phyloP scores from a whole-genome alignment of 805 yeast genomes.

The Teunomyces funiuensis region DNA sequence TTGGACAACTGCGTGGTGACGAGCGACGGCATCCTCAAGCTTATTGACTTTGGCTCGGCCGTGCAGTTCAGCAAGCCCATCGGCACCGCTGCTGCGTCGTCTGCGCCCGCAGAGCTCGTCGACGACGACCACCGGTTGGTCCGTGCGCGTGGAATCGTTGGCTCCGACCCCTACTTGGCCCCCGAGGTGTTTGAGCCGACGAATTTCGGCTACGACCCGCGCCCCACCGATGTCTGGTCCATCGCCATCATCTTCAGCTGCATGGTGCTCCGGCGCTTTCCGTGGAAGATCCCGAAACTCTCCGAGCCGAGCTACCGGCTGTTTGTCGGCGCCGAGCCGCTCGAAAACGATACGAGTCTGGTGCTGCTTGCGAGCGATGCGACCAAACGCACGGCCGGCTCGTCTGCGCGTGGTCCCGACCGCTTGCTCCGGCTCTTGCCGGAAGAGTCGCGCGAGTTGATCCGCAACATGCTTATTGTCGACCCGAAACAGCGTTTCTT shows the following conservation, averaged over 20 bases:
- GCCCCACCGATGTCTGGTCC: conserved; percentile 91
- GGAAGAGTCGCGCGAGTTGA: conserved; percentile 55
- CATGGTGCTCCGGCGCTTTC: conserved; percentile 82
- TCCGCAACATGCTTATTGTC: conserved; percentile 64
- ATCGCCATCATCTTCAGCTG: conserved; percentile 90
- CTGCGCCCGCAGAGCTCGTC: conserved; percentile 13
- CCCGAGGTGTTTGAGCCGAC: conserved; percentile 73
- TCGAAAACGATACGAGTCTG: conserved; percentile 3
- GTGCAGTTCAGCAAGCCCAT: conserved; percentile 69
- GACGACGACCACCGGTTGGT: conserved; percentile 53
- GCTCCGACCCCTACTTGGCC: conserved; percentile 93
- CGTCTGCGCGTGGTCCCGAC: conserved; percentile 9
- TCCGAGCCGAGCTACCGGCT: conserved; percentile 74
- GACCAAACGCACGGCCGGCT: too few relatives aligned
- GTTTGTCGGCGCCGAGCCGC: conserved; percentile 39
- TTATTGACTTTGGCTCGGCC: conserved; percentile 94
- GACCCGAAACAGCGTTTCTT: conserved; percentile 58
- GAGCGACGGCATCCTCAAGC: conserved; percentile 69
- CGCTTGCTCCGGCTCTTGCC: conserved; percentile 62
- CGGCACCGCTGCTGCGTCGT: conserved; percentile 4
- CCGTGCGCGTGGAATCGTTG: conserved; percentile 82
- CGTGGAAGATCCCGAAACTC: conserved; percentile 90
- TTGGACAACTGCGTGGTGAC: conserved; percentile 91
- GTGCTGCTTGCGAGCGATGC: conserved; percentile 7
- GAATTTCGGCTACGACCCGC: conserved; percentile 68